phyloP scores from a whole-genome alignment of 306 rosid genomes.

The Lithocarpus polystachyus region DNA sequence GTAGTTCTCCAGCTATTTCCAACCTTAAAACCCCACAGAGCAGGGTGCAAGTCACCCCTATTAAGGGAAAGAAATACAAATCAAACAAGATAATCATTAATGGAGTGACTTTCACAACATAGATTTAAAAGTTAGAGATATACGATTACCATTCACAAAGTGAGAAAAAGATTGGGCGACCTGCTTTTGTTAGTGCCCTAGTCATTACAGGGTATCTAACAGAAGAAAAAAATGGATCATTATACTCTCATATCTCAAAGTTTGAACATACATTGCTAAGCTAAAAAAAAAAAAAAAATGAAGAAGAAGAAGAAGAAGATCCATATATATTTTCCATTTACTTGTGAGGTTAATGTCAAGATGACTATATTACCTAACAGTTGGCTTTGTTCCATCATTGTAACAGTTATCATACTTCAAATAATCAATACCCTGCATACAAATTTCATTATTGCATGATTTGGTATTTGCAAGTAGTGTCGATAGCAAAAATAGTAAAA shows the following conservation, averaged over 20 bases:
- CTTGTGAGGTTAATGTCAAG: neutral
- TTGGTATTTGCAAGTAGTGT: neutral
- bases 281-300: neutral
- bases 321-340: neutral
- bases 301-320: no score
- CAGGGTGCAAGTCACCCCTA: slow-evolving; percentile 98
- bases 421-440: slow-evolving; percentile 84
- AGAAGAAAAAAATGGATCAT: neutral
- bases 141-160: slow-evolving; percentile 83
- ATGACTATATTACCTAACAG: slow-evolving; percentile 49
- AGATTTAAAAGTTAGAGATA: neutral
- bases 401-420: slow-evolving; percentile 94
- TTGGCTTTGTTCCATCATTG: slow-evolving; percentile 70
- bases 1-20: slow-evolving; percentile 99
- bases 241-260: neutral
- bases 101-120: neutral
- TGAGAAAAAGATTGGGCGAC: slow-evolving; percentile 87
- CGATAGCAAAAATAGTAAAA: neutral
- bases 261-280: neutral
- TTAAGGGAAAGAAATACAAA: neutral
- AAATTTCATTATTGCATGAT: neutral
- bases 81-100: slow-evolving; percentile 11
- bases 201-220: slow-evolving; percentile 87
- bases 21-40: slow-evolving; percentile 74
- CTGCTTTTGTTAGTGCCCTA: slow-evolving; percentile 72